A percentile compares a stretch with the other conserved stretches of the same genome.
Conservation (phyloP, 208 protist species). For the Crithidia brevicula region DNA sequence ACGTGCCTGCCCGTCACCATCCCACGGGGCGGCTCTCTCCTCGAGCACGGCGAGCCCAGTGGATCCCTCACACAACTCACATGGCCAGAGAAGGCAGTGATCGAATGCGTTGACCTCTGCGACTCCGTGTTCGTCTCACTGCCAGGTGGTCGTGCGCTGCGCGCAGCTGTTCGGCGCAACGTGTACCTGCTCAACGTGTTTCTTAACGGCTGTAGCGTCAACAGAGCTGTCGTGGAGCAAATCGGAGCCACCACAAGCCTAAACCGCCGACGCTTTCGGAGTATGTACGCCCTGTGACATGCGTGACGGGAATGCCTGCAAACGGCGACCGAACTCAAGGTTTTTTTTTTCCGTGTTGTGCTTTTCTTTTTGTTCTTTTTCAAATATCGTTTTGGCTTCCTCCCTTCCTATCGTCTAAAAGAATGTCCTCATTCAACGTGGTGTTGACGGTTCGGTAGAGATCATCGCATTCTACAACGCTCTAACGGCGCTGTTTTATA, state of each 20-base stretch:
- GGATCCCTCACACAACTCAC: constrained; percentile 20
- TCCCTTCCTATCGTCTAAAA: too few relatives aligned
- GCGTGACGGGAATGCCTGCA: too few relatives aligned
- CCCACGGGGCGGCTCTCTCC: background rate
- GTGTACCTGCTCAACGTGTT: constrained; percentile 41
- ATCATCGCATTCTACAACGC: too few relatives aligned
- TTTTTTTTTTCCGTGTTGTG: background rate
- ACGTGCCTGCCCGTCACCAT: constrained; percentile 8
- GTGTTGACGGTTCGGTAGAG: too few relatives aligned
- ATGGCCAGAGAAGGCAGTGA: constrained; percentile 30
- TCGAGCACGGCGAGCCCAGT: background rate
- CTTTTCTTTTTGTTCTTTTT: constrained; percentile 3
- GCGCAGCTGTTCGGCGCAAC: constrained; percentile 38
- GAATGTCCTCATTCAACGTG: too few relatives aligned
- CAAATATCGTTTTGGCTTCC: too few relatives aligned
- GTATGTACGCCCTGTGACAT: background rate
- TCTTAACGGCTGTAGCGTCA: constrained; percentile 46
- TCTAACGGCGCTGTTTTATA: too few relatives aligned
- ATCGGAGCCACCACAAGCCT: constrained; percentile 24
- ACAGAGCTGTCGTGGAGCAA: constrained; percentile 38
- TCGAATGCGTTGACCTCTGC: constrained; percentile 33
- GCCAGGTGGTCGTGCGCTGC: constrained; percentile 39
- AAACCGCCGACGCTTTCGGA: constrained; percentile 31
- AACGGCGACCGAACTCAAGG: too few relatives aligned
- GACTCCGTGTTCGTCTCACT: constrained; percentile 40